Conservation (phyloP, 345 rosid species). For the Salix exigua region DNA sequence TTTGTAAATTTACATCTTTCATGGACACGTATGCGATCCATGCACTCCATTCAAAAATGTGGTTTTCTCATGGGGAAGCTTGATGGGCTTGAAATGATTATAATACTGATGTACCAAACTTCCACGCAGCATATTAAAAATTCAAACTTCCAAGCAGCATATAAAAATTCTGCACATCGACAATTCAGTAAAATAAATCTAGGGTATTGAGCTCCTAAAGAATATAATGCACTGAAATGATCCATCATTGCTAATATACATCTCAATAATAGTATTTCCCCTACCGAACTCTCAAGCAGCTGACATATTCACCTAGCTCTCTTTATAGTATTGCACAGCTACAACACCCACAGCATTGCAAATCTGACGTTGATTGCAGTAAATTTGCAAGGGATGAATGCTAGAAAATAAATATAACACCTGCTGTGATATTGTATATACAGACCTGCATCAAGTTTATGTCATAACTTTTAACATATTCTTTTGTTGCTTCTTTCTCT, state of each 20-base stretch:
- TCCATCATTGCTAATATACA: background rate
- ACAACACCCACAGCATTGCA: background rate
- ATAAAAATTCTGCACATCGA: background rate
- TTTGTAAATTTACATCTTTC: too few species aligned
- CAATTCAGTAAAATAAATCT: background rate
- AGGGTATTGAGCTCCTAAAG: too few species aligned
- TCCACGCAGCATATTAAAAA: too few species aligned
- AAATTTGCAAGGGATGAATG: background rate
- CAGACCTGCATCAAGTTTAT: background rate
- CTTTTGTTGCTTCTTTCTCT: background rate
- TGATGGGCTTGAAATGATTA: too few species aligned
- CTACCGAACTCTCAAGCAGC: background rate
- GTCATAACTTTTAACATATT: background rate
- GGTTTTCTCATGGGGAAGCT: background rate
- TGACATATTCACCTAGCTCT: background rate
- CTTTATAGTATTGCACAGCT: background rate
- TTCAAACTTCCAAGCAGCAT: too few species aligned
- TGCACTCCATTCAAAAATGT: too few species aligned
- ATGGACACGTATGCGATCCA: too few species aligned
- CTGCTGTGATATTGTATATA: background rate
- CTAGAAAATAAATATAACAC: background rate
- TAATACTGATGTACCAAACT: too few species aligned
- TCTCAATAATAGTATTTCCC: background rate
- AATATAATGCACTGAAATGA: background rate
- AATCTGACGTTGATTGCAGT: background rate